Conservation (phyloP, 1,284 basidiomycete genomes). For the Papiliotrema laurentii region DNA sequence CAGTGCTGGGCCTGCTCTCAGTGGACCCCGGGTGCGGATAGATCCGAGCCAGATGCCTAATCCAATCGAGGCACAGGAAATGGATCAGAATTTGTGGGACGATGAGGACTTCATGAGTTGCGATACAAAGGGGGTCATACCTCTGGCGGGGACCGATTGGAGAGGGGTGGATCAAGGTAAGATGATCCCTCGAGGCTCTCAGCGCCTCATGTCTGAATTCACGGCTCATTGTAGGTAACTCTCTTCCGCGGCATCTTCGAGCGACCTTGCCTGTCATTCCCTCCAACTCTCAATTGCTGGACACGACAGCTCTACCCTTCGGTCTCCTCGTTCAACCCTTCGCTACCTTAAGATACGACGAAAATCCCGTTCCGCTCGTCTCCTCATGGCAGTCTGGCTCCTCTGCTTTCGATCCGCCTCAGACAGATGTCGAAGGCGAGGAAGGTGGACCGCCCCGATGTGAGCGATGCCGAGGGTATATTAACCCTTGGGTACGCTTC, state of each 20-base stretch:
- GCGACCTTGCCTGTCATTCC: constrained; percentile 71
- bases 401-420: constrained; percentile 59
- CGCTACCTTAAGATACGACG: constrained; percentile 71
- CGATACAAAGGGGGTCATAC: constrained; percentile 68
- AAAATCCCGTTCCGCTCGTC: constrained; percentile 76
- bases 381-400: constrained; percentile 44
- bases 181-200: constrained; percentile 16
- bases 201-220: not conserved
- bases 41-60: constrained; percentile 90
- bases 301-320: constrained; percentile 78
- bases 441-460: constrained; percentile 78
- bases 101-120: constrained; percentile 68
- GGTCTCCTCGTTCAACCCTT: constrained; percentile 87
- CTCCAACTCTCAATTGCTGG: constrained; percentile 70
- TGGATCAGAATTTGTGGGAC: constrained; percentile 80
- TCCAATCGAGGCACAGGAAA: constrained; percentile 75
- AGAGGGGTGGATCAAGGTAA: constrained; percentile 87
- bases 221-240: constrained; percentile 54
- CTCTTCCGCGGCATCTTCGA: constrained; percentile 63
- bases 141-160: constrained; percentile 82
- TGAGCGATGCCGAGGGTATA: constrained; percentile 78
- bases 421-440: constrained; percentile 62
- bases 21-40: constrained; percentile 70
- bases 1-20: constrained; percentile 64
- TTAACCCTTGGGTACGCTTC: constrained; percentile 94